Evolutionary conservation across 768 basidiomycete species (phyloP).

Genomic region (Coprinellus aureogranulatus): DNA sequence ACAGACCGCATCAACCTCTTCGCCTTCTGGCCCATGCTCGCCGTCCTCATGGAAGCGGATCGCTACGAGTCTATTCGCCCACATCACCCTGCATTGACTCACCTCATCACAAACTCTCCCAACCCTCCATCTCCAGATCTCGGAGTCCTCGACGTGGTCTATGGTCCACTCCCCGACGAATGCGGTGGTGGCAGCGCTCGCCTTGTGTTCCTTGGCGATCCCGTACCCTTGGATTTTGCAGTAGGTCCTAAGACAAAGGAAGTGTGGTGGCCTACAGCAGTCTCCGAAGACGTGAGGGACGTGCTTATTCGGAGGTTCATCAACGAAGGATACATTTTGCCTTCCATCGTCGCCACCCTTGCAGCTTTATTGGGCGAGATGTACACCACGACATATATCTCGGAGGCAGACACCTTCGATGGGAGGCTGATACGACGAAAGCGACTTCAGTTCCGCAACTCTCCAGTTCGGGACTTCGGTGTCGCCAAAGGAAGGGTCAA

Average conservation of each 20-base stretch:
- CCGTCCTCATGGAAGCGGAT: not conserved
- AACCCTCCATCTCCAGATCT: not conserved
- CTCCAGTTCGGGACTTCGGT: constrained; percentile 46
- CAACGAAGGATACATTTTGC: not conserved
- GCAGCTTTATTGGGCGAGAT: not conserved
- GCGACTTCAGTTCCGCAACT: constrained; percentile 33
- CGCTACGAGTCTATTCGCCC: not conserved
- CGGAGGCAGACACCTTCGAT: not conserved
- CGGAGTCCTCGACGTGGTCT: no score
- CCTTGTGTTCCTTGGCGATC: constrained; percentile 28
- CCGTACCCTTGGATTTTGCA: not conserved
- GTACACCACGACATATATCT: not conserved
- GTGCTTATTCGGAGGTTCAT: constrained; percentile 30
- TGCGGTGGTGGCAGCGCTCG: constrained; percentile 23
- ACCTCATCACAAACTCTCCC: not conserved
- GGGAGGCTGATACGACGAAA: not conserved
- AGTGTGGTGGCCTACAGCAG: constrained; percentile 34
- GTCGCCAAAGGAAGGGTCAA: constrained; percentile 33
- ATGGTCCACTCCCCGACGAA: constrained; percentile 1
- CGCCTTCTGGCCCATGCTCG: not conserved
- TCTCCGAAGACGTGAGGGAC: constrained; percentile 18
- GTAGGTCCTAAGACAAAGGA: not conserved
- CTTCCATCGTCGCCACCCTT: not conserved
- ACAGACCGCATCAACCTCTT: not conserved
- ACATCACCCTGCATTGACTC: not conserved